Evolutionary conservation across 148 eudicot genomes (phyloP).

Genomic region (Silene conica): DNA sequence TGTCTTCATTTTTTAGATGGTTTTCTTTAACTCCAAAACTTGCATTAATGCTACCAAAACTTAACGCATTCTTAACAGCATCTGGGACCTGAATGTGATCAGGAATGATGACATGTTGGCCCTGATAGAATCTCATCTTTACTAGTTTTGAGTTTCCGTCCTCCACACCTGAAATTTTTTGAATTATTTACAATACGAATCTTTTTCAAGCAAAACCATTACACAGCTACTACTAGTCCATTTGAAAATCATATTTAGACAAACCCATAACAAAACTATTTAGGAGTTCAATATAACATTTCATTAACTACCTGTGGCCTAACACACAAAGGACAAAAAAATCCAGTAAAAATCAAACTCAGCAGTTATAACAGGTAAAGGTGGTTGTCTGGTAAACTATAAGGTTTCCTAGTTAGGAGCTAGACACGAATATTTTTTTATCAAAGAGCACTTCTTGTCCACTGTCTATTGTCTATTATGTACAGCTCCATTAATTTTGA

Average conservation of each 20-base stretch:
- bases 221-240: background rate
- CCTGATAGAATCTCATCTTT: conserved; percentile 36
- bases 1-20: conserved; percentile 16
- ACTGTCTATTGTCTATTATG: background rate
- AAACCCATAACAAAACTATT: background rate
- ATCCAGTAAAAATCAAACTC: background rate
- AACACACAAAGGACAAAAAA: background rate
- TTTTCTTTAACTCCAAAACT: conserved; percentile 24
- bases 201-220: conserved; percentile 11
- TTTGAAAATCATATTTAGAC: conserved; percentile 1
- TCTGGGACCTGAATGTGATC: conserved; percentile 73
- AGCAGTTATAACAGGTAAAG: background rate
- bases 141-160: conserved; percentile 38
- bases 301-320: background rate
- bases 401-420: background rate
- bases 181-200: conserved; percentile 4
- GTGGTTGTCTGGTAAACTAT: background rate
- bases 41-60: conserved; percentile 68
- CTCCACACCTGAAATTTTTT: conserved; percentile 32
- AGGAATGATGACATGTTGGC: conserved; percentile 61
- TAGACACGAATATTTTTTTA: too few relatives aligned
- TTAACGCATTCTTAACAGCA: conserved; percentile 44
- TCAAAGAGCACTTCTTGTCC: background rate
- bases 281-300: background rate
- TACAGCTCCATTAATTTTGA: background rate